Conservation (phyloP, 441 rosid genomes). For the Adansonia rubrostipa region DNA sequence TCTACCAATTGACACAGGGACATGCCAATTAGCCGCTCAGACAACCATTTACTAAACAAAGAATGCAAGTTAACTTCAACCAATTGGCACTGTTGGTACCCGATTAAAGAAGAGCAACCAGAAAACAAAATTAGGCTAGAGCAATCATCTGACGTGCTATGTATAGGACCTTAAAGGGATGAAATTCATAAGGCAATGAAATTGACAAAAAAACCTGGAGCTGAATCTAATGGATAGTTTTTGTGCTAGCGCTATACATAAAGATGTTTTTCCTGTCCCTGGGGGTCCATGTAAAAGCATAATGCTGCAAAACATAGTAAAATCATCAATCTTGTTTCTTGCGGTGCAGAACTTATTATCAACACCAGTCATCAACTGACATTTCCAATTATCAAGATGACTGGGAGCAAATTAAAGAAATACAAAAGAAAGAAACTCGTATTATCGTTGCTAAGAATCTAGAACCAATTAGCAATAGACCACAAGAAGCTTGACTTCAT, state of each 20-base stretch:
- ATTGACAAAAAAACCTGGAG: constrained; percentile 56
- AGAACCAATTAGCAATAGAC: constrained; percentile 7
- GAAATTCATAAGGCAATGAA: not conserved
- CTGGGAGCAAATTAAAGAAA: not conserved
- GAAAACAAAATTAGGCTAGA: constrained; percentile 23
- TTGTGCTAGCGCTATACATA: constrained; percentile 97
- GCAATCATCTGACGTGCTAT: not conserved
- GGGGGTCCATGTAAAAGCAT: constrained; percentile 95
- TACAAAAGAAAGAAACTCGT: not conserved
- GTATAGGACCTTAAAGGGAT: constrained; percentile 5
- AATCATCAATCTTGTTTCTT: not conserved
- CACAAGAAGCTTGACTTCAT: constrained; percentile 13
- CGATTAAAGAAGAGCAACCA: constrained; percentile 42
- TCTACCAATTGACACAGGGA: constrained; percentile 15
- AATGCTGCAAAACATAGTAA: constrained; percentile 52
- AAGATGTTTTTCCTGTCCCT: constrained; percentile 95
- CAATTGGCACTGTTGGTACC: constrained; percentile 88
- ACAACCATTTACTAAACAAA: constrained; percentile 98
- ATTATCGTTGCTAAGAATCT: not conserved
- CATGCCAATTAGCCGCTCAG: constrained; percentile 98
- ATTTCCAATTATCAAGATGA: constrained; percentile 2
- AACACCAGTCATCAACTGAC: not conserved
- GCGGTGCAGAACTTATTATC: not conserved
- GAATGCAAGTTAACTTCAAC: constrained; percentile 99
- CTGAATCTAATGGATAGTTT: constrained; percentile 85